A percentile compares a stretch with the other conserved stretches of the same genome.
Conservation (phyloP, 768 basidiomycete species). For the Hebeloma cylindrosporum region DNA sequence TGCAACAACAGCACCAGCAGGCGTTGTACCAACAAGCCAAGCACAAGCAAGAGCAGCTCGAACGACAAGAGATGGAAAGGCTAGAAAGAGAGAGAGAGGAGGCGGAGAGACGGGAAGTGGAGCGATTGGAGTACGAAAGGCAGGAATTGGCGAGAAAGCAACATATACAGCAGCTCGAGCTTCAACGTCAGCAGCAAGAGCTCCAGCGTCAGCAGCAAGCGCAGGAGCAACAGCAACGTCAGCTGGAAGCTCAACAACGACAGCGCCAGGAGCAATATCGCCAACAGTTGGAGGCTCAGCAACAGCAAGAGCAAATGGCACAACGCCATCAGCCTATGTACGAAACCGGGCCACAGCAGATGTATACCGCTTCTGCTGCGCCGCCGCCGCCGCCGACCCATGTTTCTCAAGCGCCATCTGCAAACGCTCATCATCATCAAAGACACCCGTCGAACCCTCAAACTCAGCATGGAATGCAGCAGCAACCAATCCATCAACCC, state of each 20-base stretch:
- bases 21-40: constrained; percentile 26
- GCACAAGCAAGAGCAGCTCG: constrained; percentile 28
- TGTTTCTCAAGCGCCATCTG: constrained; percentile 1
- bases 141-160: constrained; percentile 18
- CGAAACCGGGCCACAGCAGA: constrained; percentile 8
- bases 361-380: neutral
- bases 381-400: neutral
- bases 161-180: constrained; percentile 22
- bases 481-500: constrained; percentile 23
- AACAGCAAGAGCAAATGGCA: constrained; percentile 21
- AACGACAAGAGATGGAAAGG: constrained; percentile 28
- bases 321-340: constrained; percentile 18
- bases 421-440: constrained; percentile 7
- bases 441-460: constrained; percentile 15
- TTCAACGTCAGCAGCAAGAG: constrained; percentile 23
- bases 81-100: constrained; percentile 22
- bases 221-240: constrained; percentile 17
- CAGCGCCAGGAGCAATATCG: constrained; percentile 24
- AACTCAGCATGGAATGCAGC: constrained; percentile 20
- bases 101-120: constrained; percentile 16
- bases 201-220: constrained; percentile 19
- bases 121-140: constrained; percentile 17
- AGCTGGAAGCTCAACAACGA: constrained; percentile 21
- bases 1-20: constrained; percentile 27
- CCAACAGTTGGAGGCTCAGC: constrained; percentile 21